phyloP scores from a whole-genome alignment of 805 yeast species.

The Priceomyces melissophilus region DNA sequence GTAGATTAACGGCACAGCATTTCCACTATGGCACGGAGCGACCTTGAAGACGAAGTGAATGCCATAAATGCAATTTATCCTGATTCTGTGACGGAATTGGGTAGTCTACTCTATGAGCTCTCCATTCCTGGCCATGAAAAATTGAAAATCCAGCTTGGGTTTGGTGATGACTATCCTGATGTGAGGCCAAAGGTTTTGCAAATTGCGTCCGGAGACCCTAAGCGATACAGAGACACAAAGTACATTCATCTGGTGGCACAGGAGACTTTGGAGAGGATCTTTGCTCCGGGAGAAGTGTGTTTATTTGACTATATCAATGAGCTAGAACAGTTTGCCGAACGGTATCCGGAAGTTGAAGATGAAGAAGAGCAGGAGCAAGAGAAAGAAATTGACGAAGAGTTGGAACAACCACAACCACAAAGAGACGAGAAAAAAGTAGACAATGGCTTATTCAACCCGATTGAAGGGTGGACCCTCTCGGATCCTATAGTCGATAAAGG shows the following conservation, averaged over 20 bases:
- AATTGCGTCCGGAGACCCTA: constrained; percentile 36
- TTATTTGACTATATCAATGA: constrained; percentile 76
- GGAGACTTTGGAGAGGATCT: constrained; percentile 53
- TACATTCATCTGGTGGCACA: constrained; percentile 47
- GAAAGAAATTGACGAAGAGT: background rate
- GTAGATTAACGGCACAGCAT: background rate
- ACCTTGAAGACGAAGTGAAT: constrained; percentile 66
- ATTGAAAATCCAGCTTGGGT: constrained; percentile 60
- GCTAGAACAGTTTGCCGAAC: constrained; percentile 46
- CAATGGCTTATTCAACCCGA: constrained; percentile 35
- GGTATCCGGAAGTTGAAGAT: constrained; percentile 19
- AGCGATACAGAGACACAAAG: constrained; percentile 36
- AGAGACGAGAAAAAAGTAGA: background rate
- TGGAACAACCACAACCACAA: background rate
- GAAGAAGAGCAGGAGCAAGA: constrained; percentile 2
- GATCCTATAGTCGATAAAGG: constrained; percentile 81
- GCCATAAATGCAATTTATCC: constrained; percentile 91
- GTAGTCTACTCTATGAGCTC: constrained; percentile 42
- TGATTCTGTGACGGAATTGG: constrained; percentile 43
- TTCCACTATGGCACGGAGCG: constrained; percentile 34
- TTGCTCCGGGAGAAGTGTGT: constrained; percentile 62
- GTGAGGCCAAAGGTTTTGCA: constrained; percentile 63
- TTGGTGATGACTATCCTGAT: constrained; percentile 69
- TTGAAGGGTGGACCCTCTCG: constrained; percentile 74
- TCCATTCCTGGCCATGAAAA: constrained; percentile 61